Evolutionary conservation across 768 basidiomycete genomes (phyloP), one percentile per base, ranked within the genome.

Genomic region (Calocybe cyanea): DNA sequence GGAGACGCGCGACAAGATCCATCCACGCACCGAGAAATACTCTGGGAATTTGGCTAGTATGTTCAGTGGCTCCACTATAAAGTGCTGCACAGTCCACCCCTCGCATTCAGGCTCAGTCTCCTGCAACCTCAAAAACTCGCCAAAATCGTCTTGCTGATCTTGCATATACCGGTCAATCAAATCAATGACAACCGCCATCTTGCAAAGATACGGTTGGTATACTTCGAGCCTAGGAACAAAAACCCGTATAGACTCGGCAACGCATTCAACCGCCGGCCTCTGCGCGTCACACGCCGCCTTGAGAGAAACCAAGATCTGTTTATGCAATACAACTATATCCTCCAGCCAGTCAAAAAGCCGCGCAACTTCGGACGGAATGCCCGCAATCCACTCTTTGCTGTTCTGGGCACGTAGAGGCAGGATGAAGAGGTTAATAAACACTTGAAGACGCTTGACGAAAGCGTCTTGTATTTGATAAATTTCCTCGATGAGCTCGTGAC

Each of bases 271-370:
- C 37, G 76, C 63, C 1, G 75, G 63, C 41, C 66, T 60, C 49
- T 76, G 70, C 34, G 62, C 58, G 13, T 70, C 60, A 15, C 73
- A 66, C 21, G 70, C 57, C 10, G 67, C 55, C 10, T 71, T 55
- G 25, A 65, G 53, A 0, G 62, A 56, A 41, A 58, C 68, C 7
- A 75, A 69, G 19, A 96, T 69, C 47, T 83, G 75, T 3, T 70
- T 66, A 53, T 96, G 93, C 1, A 93, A 68, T 43, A 83, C 81
- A 8, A 85, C 71, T 49, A 97, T 88, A 54, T 91, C 89, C 53
- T 94, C 91, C 40, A 94, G 66, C 84, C 88, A 91, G 62, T 93
- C 91, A 49, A 97, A 81, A 17, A 92, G 70, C 9, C 80, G 78
- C 0, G 82, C 74, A 10, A 92, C 72, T 28, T 81, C 75, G 2